Evolutionary conservation across 768 basidiomycete genomes (phyloP), one percentile per base, ranked within the genome.

Genomic region (Trametes elegans): DNA sequence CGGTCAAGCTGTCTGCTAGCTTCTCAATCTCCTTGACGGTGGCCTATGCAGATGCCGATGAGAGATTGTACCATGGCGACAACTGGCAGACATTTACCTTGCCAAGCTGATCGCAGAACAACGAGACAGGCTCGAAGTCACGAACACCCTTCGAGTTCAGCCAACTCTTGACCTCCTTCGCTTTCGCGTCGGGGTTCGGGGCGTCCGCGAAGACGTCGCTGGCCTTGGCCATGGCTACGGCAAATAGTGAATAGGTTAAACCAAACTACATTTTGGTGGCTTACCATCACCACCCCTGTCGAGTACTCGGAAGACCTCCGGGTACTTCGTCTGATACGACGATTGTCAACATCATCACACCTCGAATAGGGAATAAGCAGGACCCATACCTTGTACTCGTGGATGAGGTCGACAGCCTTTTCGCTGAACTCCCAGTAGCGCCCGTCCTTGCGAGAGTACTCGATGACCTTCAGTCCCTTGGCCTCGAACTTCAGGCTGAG

Each of bases 401-500:
- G 76, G 51, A 98, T 81, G 16, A 98, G 79, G 23, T 87, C 76
- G 34, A 95, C 72, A 0, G 96, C 87, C 66, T 86, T 90, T 55
- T 93, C 82, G 63, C 93, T 96, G 65, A 88, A 98, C 66, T 99
- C 95, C 97, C 96, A 99, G 29, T 83, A 78, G 7, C 85, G 74
- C 8, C 86, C 87, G 26, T 87, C 83, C 71, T 96, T 95, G 57
- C 83, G 79, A 7, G 93, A 88, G 71, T 97, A 98, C 58, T 91
- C 90, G 40, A 97, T 78, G 1, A 99, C 97, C 71, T 98, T 99
- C 63, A 93, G 70, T 9, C 85, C 81, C 71, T 97, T 98, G 11
- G 84, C 90, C 66, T 99, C 97, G 59, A 97, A 99, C 69, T 99
- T 99, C 62, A 99, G 80, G 67, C 90, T 92, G 36, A 99, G 79